phyloP scores from a whole-genome alignment of 495 filamentous ascomycete species.

The Aspergillus incahuasiensis region DNA sequence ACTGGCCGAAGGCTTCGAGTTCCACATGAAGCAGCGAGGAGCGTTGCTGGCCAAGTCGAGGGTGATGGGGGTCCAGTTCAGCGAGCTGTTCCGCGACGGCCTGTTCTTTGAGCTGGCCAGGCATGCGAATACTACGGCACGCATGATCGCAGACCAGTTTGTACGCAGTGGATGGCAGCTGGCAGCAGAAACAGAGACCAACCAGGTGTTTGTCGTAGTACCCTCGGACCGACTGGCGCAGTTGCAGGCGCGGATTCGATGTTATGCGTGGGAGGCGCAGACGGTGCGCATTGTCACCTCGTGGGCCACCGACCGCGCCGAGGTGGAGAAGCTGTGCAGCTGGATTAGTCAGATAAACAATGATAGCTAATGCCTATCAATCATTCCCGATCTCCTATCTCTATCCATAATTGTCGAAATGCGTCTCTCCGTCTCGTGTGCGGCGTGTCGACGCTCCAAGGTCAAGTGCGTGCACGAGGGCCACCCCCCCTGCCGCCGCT shows the following conservation, averaged over 20 bases:
- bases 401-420: conserved; percentile 17
- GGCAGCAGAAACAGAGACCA: conserved; percentile 26
- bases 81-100: conserved; percentile 36
- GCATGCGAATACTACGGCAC: conserved; percentile 40
- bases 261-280: conserved; percentile 33
- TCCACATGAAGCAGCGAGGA: conserved; percentile 43
- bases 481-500: conserved; percentile 37
- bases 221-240: conserved; percentile 18
- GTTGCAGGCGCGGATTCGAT: conserved; percentile 29
- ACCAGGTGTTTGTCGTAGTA: conserved; percentile 34
- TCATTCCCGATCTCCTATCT: neutral
- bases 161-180: conserved; percentile 7
- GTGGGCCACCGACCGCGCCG: conserved; percentile 34
- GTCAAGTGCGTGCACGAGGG: conserved; percentile 43
- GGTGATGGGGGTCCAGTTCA: conserved; percentile 40
- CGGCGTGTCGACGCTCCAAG: conserved; percentile 39
- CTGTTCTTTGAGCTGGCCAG: conserved; percentile 37
- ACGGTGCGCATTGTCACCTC: conserved; percentile 34
- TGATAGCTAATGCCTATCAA: neutral
- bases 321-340: conserved; percentile 32
- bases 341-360: conserved; percentile 11
- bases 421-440: conserved; percentile 42
- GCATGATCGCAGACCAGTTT: conserved; percentile 11
- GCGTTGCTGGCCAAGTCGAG: conserved; percentile 42
- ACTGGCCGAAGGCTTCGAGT: conserved; percentile 37